Percentiles rank a stretch among this genome's conserved stretches.
Conservation (phyloP, 1,284 basidiomycete genomes). For the Limonomyces culmigenus region DNA sequence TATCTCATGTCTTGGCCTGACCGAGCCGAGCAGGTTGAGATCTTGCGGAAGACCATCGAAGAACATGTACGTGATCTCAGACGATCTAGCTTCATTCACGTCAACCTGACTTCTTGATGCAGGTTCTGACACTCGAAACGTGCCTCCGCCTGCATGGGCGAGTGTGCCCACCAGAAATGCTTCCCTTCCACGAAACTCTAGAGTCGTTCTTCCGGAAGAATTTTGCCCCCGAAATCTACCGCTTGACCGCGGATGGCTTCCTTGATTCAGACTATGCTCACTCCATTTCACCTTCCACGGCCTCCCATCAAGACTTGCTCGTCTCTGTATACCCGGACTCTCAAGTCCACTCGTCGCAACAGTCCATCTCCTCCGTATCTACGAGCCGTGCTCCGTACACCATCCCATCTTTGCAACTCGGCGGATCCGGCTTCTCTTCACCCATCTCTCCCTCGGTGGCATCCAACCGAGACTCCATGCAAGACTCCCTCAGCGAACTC, state of each 20-base stretch:
- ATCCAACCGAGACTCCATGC: background rate
- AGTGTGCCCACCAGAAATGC: slow-evolving; percentile 75
- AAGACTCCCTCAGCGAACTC: background rate
- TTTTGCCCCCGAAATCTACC: slow-evolving; percentile 75
- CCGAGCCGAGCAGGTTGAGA: slow-evolving; percentile 50
- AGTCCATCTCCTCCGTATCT: background rate
- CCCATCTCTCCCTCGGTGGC: background rate
- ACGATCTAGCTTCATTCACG: background rate
- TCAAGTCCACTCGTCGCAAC: background rate
- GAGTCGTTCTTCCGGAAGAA: slow-evolving; percentile 82
- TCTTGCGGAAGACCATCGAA: slow-evolving; percentile 60
- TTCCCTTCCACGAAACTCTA: slow-evolving; percentile 82
- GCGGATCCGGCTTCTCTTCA: background rate
- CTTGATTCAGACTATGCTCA: slow-evolving; percentile 6
- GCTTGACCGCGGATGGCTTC: slow-evolving; percentile 30
- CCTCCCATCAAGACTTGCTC: background rate
- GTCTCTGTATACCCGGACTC: background rate
- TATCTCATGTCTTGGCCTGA: slow-evolving; percentile 60
- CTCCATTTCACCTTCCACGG: slow-evolving; percentile 5
- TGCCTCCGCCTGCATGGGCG: slow-evolving; percentile 74
- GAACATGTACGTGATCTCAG: slow-evolving; percentile 43
- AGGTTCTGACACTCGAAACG: slow-evolving; percentile 69
- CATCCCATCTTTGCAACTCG: background rate
- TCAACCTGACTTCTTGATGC: slow-evolving; percentile 5
- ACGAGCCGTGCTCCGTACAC: background rate